Base-by-base conservation (phyloP, 352 stramenopile genomes). In the Globisporangium paroecandrum region DNA sequence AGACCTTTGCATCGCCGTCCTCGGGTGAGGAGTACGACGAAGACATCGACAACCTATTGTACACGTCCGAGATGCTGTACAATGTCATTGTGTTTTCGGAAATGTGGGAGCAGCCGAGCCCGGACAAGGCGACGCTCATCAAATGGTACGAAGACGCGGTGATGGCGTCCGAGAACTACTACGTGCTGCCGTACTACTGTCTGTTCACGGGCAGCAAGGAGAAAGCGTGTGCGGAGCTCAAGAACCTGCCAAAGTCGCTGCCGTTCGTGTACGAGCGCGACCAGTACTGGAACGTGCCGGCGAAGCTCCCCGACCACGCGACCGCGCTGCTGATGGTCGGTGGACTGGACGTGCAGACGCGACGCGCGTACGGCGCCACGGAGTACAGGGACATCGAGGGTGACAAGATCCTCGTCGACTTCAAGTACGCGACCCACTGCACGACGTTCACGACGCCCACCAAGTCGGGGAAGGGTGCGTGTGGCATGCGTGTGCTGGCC, bases 21-120 rank as follows among this genome's bases (percentile, higher is more conserved):
- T 65, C 0, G 51, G 75, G 24, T 47, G 64, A 20, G 74, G 61
- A 72, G 22, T 51, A 71, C 1, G 72, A 81, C 27, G 70, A 69
- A 0, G 80, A 89, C 57, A 66, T 82, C 4, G 77, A 85, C 55
- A 79, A 70, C 24, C 32, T 89, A 46, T 63, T 90, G 51, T 90
- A 77, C 65, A 76, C 82, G 60, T 90, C 82, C 36, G 80, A 89
- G 60, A 87, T 90, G 80, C 74, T 91, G 24, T 91, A 91, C 67
- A 85, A 89, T 38, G 62, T 91, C n/a, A 83, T 91, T 61, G 83
- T 91, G 49, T 91, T 90, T 65, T 90, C 82, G 1, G 83, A 91
- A 58, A 89, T 91, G 81, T 90, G 82, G 84, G 77, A 87, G 64
- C 69, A 66, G 32, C 82, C 82, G 32, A 85, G 77, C 18, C 84